Evolutionary conservation across 768 basidiomycete species (phyloP), one percentile per base, ranked within the genome.

Genomic region (Rhodotorula sphaerocarpa): DNA sequence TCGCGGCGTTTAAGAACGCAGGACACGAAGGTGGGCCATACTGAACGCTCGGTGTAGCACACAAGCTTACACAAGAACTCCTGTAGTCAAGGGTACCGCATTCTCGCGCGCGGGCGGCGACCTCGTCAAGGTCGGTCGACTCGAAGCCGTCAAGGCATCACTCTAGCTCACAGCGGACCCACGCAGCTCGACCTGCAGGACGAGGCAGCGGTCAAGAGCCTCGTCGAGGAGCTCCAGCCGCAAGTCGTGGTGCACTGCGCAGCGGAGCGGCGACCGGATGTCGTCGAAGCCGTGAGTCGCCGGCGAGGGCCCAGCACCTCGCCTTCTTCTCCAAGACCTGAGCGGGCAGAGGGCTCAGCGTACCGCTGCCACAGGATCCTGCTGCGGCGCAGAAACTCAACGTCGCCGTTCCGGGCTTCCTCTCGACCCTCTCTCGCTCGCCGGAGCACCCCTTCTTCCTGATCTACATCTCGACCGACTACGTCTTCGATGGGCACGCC

Each of bases 401-500:
- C 74, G 84, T 81, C 48, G 79, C 79, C 20, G 86, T 91, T 15
- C 86, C 90, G 6, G 82, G 78, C 20, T 79, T 81, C 61, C 81
- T 99, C 18, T 86, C 90, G 9, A 70, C 78, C 21, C 79, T 93
- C 14, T 79, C 87, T 11, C 81, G 79, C 69, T 74, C 79, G 5
- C 75, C 85, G 33, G 78, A 79, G 39, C 36, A 56, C 44, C 43
- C 50, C 2, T 68, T 84, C 74, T 84, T 79, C 28, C 77, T 99
- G 47, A 80, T 99, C 48, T 92, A 91, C 76, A 90, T 99, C 69
- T 93, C 90, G 10, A 96, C 91, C 41, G 89, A 99, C 75, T 96
- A 96, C 76, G 90, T 99, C 21, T 97, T 97, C 72, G 89, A 92
- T 66, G 93, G 93, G 2, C 84, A 81, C n/a, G 84, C 85, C 2